Base-by-base conservation (phyloP, 2,329 filamentous ascomycete species). In the Dothideomycetes sp. region DNA sequence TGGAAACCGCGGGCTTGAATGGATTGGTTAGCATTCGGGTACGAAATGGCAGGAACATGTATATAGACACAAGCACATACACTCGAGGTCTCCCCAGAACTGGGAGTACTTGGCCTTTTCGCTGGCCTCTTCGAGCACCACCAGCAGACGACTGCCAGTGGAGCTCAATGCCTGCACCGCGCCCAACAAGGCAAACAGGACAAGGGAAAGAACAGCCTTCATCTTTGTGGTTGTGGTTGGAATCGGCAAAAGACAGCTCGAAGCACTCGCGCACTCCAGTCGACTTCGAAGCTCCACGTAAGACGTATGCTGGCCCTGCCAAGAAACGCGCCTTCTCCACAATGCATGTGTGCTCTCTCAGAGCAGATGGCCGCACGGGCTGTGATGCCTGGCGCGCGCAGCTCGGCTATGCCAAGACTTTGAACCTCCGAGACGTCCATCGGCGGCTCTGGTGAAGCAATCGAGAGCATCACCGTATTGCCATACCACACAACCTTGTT, bases 61-160 rank as follows among this genome's bases (percentile, higher is more conserved):
- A 29, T 32, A 9, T 22, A 33, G 24, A 16, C 16, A 35, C 17
- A 19, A 37, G 19, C 24, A 57, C 70, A 57, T 68, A 84, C 84
- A 70, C 57, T 76, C 70, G 44, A 91, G 61, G 57, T 87, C 82
- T 41, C 71, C 73, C 48, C 87, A 69, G 60, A 96, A 89, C 54
- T 79, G 81, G 43, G 83, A 84, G 64, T 94, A 98, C 50, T 75
- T 74, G 51, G 74, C 75, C 70, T 88, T 86, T 57, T 94, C 85
- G 31, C 75, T 72, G 47, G 77, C 70, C 52, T 94, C 82, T 54
- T 96, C 89, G 38, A 94, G 64, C 43, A 98, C 74, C 45, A 93
- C 87, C 55, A 98, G 70, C 62, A 96, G 64, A 57, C 86, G 76
- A 61, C 75, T 76, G 44, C 89, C 91, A 36, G 77, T 73, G 47